Evolutionary conservation across 495 filamentous ascomycete genomes (phyloP).

Genomic region (Aspergillus nidulans): DNA sequence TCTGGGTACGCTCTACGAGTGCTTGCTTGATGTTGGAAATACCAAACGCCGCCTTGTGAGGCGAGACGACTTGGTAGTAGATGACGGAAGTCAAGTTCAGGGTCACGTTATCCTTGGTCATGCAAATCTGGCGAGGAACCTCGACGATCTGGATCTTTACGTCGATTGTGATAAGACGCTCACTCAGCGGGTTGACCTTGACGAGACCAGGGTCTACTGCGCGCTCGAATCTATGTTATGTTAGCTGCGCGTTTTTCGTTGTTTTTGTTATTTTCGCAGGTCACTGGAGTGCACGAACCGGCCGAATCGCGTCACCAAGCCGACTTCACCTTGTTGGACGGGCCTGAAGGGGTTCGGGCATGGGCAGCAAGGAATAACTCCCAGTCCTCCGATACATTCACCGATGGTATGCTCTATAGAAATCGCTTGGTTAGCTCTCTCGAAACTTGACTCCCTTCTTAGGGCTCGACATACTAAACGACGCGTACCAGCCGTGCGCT

Average conservation of each 20-base stretch:
- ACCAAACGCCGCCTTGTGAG: slow-evolving; percentile 96
- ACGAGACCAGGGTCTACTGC: slow-evolving; percentile 96
- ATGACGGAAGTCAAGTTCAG: slow-evolving; percentile 93
- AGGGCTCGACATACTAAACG: slow-evolving; percentile 62
- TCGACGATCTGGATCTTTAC: slow-evolving; percentile 99
- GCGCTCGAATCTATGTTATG: slow-evolving; percentile 64
- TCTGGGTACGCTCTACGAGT: slow-evolving; percentile 96
- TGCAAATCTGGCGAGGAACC: slow-evolving; percentile 94
- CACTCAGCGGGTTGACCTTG: slow-evolving; percentile 95
- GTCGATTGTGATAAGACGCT: slow-evolving; percentile 85
- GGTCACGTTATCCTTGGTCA: slow-evolving; percentile 99
- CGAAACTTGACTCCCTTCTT: not conserved
- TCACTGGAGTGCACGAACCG: slow-evolving; percentile 40
- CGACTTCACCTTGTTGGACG: slow-evolving; percentile 90
- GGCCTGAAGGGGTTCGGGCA: slow-evolving; percentile 97
- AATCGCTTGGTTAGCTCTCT: slow-evolving; percentile 8
- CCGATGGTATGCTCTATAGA: slow-evolving; percentile 70
- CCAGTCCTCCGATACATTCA: slow-evolving; percentile 68
- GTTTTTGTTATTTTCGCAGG: not conserved
- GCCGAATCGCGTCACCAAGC: slow-evolving; percentile 92
- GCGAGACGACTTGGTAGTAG: slow-evolving; percentile 95
- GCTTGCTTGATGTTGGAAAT: slow-evolving; percentile 92
- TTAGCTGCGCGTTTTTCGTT: slow-evolving; percentile 5
- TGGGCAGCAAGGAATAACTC: slow-evolving; percentile 87
- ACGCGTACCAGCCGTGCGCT: slow-evolving; percentile 84